Evolutionary conservation across 78 protist species (phyloP).

Genomic region (Guillardia theta): DNA sequence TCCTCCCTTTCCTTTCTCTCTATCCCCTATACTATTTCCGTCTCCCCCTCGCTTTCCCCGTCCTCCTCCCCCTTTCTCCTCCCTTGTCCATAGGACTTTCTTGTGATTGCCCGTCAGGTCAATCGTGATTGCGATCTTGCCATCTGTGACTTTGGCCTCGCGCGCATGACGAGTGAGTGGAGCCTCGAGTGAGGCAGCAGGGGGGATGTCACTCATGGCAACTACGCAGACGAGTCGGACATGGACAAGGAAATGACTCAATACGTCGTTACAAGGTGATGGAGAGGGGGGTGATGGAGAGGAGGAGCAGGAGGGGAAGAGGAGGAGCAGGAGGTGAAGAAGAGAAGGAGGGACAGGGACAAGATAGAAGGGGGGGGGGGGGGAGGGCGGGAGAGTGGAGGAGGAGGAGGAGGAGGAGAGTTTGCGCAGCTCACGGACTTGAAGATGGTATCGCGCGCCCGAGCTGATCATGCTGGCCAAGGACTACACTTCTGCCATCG

Average conservation of each 20-base stretch:
- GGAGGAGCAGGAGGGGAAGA: too few species aligned
- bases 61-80: background rate
- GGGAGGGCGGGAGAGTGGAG: too few species aligned
- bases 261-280: constrained; percentile 84
- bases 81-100: too few species aligned
- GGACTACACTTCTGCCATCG: constrained; percentile 69
- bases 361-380: too few species aligned
- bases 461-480: constrained; percentile 94
- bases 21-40: background rate
- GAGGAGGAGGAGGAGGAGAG: too few species aligned
- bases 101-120: too few species aligned
- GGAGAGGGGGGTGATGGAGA: too few species aligned
- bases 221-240: constrained; percentile 12
- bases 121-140: constrained; percentile 79
- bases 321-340: too few species aligned
- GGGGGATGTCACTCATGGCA: too few species aligned
- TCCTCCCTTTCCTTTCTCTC: background rate
- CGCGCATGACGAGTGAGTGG: constrained; percentile 69
- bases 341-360: too few species aligned
- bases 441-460: background rate
- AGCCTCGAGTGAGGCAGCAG: too few species aligned
- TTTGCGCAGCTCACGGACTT: too few species aligned
- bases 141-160: constrained; percentile 98
- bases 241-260: constrained; percentile 3
- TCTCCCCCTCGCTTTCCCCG: background rate